A percentile compares a stretch with the other conserved stretches of the same genome.
These are phyloP conservation scores for Pichia sp. DNA, from an alignment of 1,139 yeast genomes.

Conservation along the genomic window DNA sequence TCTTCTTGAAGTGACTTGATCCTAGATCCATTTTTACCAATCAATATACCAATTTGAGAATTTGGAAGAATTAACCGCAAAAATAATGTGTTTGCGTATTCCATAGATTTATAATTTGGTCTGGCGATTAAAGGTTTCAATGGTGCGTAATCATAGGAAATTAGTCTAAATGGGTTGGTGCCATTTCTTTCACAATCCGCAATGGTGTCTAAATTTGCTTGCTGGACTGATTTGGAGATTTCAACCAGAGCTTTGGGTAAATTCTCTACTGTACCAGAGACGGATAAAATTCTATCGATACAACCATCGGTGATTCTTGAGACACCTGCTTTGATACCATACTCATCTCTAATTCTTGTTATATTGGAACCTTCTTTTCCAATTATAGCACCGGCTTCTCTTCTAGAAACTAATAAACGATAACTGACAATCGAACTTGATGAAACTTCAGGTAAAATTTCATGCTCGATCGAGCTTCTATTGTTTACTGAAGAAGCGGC, in stretches of 20 bases:
- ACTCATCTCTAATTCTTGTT: conserved; percentile 66
- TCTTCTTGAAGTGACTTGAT: conserved; percentile 73
- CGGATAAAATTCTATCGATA: conserved; percentile 76
- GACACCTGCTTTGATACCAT: conserved; percentile 83
- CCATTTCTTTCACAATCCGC: conserved; percentile 14
- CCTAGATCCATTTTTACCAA: conserved; percentile 78
- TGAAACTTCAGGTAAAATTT: too few species aligned
- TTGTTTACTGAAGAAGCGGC: not conserved
- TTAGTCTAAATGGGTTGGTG: conserved; percentile 22
- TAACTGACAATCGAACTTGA: conserved; percentile 38
- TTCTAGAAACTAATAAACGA: conserved; percentile 71
- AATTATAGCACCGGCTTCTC: conserved; percentile 87
- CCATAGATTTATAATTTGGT: conserved; percentile 39
- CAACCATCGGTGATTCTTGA: conserved; percentile 77
- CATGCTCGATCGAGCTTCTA: not conserved
- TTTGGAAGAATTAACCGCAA: conserved; percentile 74
- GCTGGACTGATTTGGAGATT: conserved; percentile 57
- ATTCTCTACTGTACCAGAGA: conserved; percentile 69
- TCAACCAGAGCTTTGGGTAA: conserved; percentile 66
- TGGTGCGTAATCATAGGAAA: conserved; percentile 49
- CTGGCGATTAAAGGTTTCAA: conserved; percentile 45
- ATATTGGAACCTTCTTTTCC: conserved; percentile 84
- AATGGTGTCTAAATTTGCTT: conserved; percentile 25
- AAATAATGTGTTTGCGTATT: conserved; percentile 36
- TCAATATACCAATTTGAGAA: conserved; percentile 83